phyloP scores from a whole-genome alignment of 371 early-diverging fungal genomes.

The Lichtheimia hyalospora region DNA sequence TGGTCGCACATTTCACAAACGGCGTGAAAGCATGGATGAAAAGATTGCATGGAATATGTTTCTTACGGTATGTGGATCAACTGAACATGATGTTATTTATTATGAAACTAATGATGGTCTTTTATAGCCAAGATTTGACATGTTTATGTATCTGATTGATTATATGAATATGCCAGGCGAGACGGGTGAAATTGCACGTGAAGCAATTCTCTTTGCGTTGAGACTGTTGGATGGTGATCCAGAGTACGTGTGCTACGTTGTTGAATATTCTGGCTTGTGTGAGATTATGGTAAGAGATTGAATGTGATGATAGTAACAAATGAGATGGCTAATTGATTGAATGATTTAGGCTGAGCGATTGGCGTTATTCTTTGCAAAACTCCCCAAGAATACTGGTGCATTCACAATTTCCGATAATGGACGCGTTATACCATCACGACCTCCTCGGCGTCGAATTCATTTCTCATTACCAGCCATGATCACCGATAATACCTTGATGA shows the following conservation, averaged over 20 bases:
- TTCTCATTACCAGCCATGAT: slow-evolving; percentile 50
- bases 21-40: slow-evolving; percentile 46
- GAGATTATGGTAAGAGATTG: slow-evolving; percentile 43
- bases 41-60: slow-evolving; percentile 52
- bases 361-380: slow-evolving; percentile 36
- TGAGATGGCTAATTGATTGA: neutral
- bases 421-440: slow-evolving; percentile 36
- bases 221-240: slow-evolving; percentile 50
- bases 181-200: slow-evolving; percentile 53
- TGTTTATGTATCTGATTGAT: slow-evolving; percentile 49
- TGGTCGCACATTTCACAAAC: slow-evolving; percentile 38
- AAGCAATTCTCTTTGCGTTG: slow-evolving; percentile 49
- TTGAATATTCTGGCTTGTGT: slow-evolving; percentile 52
- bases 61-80: slow-evolving; percentile 29
- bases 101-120: neutral
- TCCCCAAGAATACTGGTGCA: slow-evolving; percentile 47
- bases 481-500: slow-evolving; percentile 45
- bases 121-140: slow-evolving; percentile 50
- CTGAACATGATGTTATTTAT: neutral
- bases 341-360: slow-evolving; percentile 41
- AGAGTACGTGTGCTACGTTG: slow-evolving; percentile 51
- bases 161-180: slow-evolving; percentile 56
- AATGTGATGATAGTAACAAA: neutral
- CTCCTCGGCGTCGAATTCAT: slow-evolving; percentile 36
- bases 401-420: slow-evolving; percentile 43